Evolutionary conservation across 371 early-diverging fungal species (phyloP).

Genomic region (Chytridiales sp.): DNA sequence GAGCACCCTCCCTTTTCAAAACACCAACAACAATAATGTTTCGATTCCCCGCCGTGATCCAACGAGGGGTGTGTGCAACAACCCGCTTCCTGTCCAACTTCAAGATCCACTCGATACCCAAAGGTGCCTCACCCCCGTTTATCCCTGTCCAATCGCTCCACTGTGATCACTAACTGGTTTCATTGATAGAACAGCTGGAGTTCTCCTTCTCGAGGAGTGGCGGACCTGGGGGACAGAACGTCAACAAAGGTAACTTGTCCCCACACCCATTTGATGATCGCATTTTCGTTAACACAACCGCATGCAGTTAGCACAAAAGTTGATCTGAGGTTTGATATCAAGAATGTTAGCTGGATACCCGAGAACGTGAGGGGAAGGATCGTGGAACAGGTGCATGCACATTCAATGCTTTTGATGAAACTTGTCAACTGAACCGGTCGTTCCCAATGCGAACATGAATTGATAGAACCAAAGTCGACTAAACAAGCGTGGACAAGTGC

Average conservation of each 20-base stretch:
- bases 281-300: not conserved
- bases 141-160: not conserved
- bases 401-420: too few species aligned
- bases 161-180: not conserved
- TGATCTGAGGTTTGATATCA: slow-evolving; percentile 68
- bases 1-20: not conserved
- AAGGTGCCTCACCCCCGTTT: not conserved
- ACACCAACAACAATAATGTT: not conserved
- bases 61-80: not conserved
- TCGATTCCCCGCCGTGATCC: not conserved
- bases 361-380: slow-evolving; percentile 61
- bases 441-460: not conserved
- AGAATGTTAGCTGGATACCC: slow-evolving; percentile 77
- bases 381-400: slow-evolving; percentile 16
- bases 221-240: slow-evolving; percentile 91
- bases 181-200: slow-evolving; percentile 13
- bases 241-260: slow-evolving; percentile 70
- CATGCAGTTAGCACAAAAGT: slow-evolving; percentile 80
- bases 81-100: too few species aligned
- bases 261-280: not conserved
- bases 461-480: slow-evolving; percentile 54
- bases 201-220: slow-evolving; percentile 60
- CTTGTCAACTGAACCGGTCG: too few species aligned
- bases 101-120: not conserved
- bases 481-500: slow-evolving; percentile 57